phyloP scores from a whole-genome alignment of 495 filamentous ascomycete genomes.

The Aspergillus bridgeri region DNA sequence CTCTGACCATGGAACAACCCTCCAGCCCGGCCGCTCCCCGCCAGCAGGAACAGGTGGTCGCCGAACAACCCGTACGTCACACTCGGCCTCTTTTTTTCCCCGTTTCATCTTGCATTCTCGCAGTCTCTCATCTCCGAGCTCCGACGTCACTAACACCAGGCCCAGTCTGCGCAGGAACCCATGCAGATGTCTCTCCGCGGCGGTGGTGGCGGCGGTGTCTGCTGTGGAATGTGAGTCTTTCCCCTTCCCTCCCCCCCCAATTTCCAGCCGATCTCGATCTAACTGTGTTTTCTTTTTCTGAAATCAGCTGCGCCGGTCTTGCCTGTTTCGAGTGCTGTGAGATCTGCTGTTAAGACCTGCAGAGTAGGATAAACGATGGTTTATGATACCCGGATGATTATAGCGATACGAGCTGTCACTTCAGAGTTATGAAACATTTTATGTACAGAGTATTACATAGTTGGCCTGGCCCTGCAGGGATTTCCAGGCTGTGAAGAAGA shows the following conservation, averaged over 20 bases:
- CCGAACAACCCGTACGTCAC: conserved; percentile 36
- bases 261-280: no score
- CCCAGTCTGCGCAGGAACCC: conserved; percentile 32
- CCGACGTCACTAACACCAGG: not conserved
- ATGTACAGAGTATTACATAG: not conserved
- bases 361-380: not conserved
- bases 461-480: not conserved
- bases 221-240: conserved; percentile 43
- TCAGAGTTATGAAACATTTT: no score
- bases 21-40: conserved; percentile 31
- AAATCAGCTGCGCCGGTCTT: conserved; percentile 40
- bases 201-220: conserved; percentile 39
- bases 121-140: no score
- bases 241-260: not conserved
- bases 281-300: not conserved
- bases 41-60: conserved; percentile 20
- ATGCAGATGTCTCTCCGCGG: conserved; percentile 42
- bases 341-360: conserved; percentile 47
- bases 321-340: conserved; percentile 46
- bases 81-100: not conserved
- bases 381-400: not conserved
- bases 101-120: no score
- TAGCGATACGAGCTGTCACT: not conserved
- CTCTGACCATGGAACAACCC: conserved; percentile 38
- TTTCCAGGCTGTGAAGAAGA: not conserved